Evolutionary conservation across 495 filamentous ascomycete species (phyloP), one percentile per base, ranked within the genome.

Genomic region (Pseudevernia furfuracea): DNA sequence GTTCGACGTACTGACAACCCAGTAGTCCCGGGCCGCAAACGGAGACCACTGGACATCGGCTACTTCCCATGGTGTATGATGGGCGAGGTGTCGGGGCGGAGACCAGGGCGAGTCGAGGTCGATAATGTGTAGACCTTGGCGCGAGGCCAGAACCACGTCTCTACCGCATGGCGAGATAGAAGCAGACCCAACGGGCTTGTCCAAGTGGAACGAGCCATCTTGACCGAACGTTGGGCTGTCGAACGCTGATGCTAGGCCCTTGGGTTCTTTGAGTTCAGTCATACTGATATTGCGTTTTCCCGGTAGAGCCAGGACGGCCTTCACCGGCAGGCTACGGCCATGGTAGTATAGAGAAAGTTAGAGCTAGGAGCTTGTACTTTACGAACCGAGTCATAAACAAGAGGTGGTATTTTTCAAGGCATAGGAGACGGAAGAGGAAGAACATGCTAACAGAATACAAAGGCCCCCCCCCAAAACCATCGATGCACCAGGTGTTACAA

Each of bases 41-140:
- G 93, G 93, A 8, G 90, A 96, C 93, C 93, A 97, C 75, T 97
- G 93, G 48, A 97, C 93, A 74, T 97, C 93, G n/a, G 92, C 91
- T 7, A 97, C 92, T 59, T 95, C 86, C 91, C 92, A 96, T n/a
- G 89, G 87, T 11, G 90, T 87, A 44, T 89, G 87, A 72, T 96
- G 89, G 66, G 87, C 86, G 34, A 97, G 84, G 70, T 92, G 86
- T 17, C 92, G 87, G 39, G 93, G 93, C 19, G 89, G 89, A 59
- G 88, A 93, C 74, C 90, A 93, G 19, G 91, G 92, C 19, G 85
- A 92, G 76, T 97, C 93, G 52, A 97, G 82, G 67, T 97, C 93
- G 63, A 97, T 92, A 70, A 97, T 89, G 75, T 94, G 87, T 41
- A 97, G 83, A 34, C 92, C 93, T 67, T 93, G 81, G 32, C 83